These are phyloP conservation scores for Zygosaccharomyces bailii DNA, from an alignment of 805 yeast species.

Conservation along the genomic window DNA sequence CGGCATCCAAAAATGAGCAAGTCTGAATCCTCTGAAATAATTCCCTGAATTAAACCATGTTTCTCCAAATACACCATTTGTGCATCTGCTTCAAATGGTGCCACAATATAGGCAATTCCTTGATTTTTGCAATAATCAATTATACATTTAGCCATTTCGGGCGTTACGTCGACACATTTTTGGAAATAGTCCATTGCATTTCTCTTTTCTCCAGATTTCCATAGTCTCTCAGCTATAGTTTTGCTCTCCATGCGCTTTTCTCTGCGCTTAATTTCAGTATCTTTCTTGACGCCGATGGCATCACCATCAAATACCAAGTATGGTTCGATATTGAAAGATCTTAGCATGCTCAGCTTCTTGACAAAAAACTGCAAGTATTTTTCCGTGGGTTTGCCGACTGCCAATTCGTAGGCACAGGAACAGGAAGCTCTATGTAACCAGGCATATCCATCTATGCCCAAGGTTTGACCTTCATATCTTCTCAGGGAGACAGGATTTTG, in stretches of 20 bases:
- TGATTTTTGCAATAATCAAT: constrained; percentile 64
- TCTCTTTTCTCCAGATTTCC: constrained; percentile 50
- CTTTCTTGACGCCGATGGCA: constrained; percentile 70
- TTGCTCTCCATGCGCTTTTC: constrained; percentile 55
- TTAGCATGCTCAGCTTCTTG: constrained; percentile 62
- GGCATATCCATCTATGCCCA: constrained; percentile 94
- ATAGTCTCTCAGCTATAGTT: constrained; percentile 50
- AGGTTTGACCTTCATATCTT: constrained; percentile 63
- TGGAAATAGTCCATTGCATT: constrained; percentile 66
- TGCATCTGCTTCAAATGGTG: constrained; percentile 98
- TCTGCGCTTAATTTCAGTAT: constrained; percentile 65
- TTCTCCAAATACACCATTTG: constrained; percentile 90
- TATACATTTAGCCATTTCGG: constrained; percentile 84
- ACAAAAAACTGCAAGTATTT: constrained; percentile 67
- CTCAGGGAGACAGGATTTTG: constrained; percentile 58
- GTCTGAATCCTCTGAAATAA: constrained; percentile 93
- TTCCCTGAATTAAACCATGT: constrained; percentile 71
- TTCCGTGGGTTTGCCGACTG: constrained; percentile 65
- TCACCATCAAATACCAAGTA: constrained; percentile 94
- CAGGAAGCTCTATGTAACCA: constrained; percentile 91
- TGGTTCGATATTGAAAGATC: constrained; percentile 66
- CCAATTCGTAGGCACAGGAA: constrained; percentile 80
- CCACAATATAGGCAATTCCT: constrained; percentile 72
- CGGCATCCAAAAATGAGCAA: constrained; percentile 82
- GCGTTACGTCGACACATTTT: constrained; percentile 82